These are phyloP conservation scores for Cymodocea nodosa DNA, from an alignment of 116 monocot species.

Conservation along the genomic window DNA sequence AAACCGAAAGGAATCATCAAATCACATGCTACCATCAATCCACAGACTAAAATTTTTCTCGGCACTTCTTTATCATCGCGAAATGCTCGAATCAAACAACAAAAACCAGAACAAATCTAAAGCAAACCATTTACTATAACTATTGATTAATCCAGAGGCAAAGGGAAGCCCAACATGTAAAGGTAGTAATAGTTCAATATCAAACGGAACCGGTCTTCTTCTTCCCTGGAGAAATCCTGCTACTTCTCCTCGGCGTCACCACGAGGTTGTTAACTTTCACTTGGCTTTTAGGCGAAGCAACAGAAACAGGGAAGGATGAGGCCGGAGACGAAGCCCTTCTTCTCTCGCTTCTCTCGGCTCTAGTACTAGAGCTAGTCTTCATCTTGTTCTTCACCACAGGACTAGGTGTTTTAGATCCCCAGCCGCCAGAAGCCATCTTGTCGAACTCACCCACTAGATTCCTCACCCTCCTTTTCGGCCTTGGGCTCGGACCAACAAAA, in stretches of 20 bases:
- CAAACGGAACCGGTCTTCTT: background rate
- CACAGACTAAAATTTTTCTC: no score
- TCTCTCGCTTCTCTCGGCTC: background rate
- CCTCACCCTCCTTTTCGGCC: slow-evolving; percentile 10
- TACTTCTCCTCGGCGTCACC: slow-evolving; percentile 2
- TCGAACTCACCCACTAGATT: slow-evolving; percentile 18
- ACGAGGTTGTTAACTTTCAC: background rate
- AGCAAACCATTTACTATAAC: no score
- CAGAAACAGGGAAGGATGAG: background rate
- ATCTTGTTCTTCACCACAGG: background rate
- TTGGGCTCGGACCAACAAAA: background rate
- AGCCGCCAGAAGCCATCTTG: slow-evolving; percentile 1
- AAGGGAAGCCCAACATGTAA: no score
- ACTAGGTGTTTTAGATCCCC: background rate
- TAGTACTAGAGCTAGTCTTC: background rate
- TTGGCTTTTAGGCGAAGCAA: background rate
- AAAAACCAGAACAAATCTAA: background rate
- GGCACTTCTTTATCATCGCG: no score
- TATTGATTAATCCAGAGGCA: no score
- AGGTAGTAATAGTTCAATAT: no score
- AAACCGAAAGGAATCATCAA: no score
- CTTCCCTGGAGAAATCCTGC: slow-evolving; percentile 4
- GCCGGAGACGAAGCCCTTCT: background rate
- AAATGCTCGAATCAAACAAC: background rate
- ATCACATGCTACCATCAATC: no score